These are phyloP conservation scores for Cyberlindnera misumaiensis DNA, from an alignment of 805 yeast species.

Conservation along the genomic window DNA sequence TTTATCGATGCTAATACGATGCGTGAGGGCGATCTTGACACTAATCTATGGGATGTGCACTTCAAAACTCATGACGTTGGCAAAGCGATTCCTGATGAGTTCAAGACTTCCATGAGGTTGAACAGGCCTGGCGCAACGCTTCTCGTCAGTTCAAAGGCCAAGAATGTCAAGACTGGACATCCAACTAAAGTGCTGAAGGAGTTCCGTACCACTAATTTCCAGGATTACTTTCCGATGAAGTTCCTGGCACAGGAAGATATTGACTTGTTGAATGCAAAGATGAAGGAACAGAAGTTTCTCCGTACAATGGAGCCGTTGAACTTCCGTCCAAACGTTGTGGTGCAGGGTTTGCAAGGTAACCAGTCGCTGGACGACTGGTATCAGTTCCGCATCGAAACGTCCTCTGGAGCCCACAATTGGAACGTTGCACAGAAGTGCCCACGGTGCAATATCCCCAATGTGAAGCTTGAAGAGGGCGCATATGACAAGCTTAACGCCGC, in stretches of 20 bases:
- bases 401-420: slow-evolving; percentile 9
- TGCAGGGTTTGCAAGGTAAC: slow-evolving; percentile 2
- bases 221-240: slow-evolving; percentile 20
- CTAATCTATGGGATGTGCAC: slow-evolving; percentile 17
- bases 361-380: slow-evolving; percentile 13
- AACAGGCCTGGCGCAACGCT: slow-evolving; percentile 13
- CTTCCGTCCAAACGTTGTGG: slow-evolving; percentile 18
- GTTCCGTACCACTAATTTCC: slow-evolving; percentile 13
- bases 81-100: slow-evolving; percentile 16
- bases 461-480: slow-evolving; percentile 10
- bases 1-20: slow-evolving; percentile 11
- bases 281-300: slow-evolving; percentile 2
- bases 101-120: slow-evolving; percentile 13
- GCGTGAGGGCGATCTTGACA: slow-evolving; percentile 2
- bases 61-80: slow-evolving; percentile 14
- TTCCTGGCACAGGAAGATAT: slow-evolving; percentile 10
- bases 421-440: slow-evolving; percentile 15
- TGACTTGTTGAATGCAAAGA: slow-evolving; percentile 9
- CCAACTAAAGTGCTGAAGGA: slow-evolving; percentile 8
- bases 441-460: slow-evolving; percentile 19
- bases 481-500: slow-evolving; percentile 14
- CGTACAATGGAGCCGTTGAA: slow-evolving; percentile 10
- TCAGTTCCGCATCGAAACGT: slow-evolving; percentile 8
- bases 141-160: slow-evolving; percentile 12
- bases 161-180: slow-evolving; percentile 13